These are phyloP conservation scores for Xylariaceae sp. DNA, from an alignment of 2,329 filamentous ascomycete genomes.

Conservation along the genomic window DNA sequence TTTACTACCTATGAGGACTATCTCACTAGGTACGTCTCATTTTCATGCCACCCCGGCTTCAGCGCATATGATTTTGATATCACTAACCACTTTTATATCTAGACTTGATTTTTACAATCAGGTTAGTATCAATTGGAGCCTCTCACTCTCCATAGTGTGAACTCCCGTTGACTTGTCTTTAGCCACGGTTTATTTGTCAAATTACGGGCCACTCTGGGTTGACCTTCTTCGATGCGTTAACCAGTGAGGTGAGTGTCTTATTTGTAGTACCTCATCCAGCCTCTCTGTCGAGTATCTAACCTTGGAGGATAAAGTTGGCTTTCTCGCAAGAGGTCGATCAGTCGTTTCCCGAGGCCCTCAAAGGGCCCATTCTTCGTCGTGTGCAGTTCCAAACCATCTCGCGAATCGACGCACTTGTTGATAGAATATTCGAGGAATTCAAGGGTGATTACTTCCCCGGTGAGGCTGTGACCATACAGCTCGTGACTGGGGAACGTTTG, in stretches of 20 bases:
- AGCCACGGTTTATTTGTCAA: constrained; percentile 90
- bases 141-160: background rate
- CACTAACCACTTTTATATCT: constrained; percentile 57
- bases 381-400: constrained; percentile 88
- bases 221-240: constrained; percentile 86
- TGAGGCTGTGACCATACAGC: constrained; percentile 70
- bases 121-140: constrained; percentile 44
- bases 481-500: constrained; percentile 62
- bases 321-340: constrained; percentile 86
- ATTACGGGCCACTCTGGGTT: constrained; percentile 90
- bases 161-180: constrained; percentile 20
- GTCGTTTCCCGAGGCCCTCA: constrained; percentile 84
- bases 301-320: constrained; percentile 48
- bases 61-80: background rate
- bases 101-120: constrained; percentile 47
- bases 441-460: constrained; percentile 88
- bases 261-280: background rate
- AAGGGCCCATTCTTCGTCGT: constrained; percentile 81
- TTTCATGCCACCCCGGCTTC: background rate
- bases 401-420: constrained; percentile 76
- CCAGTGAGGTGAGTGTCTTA: constrained; percentile 69
- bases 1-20: constrained; percentile 88
- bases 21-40: constrained; percentile 61
- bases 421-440: constrained; percentile 69
- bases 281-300: constrained; percentile 20